These are phyloP conservation scores for Trichoderma semiorbis DNA, from an alignment of 2,329 filamentous ascomycete species.

Conservation along the genomic window DNA sequence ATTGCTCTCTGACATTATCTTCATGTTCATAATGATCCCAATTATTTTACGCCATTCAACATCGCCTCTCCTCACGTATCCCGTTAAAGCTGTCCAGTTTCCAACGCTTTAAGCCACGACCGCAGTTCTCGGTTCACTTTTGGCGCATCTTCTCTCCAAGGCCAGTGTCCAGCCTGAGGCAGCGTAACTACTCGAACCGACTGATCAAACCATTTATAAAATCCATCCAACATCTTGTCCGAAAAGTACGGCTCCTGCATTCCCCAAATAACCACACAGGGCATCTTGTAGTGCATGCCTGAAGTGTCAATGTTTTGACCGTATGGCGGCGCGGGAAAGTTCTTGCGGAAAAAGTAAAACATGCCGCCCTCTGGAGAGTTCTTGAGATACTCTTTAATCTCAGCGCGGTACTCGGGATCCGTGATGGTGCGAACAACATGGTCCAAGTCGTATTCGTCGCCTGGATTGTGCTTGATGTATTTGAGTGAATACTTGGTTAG, in stretches of 20 bases:
- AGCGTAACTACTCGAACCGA: background rate
- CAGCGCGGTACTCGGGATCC: background rate
- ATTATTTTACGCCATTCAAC: background rate
- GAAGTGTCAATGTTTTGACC: background rate
- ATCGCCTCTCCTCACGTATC: background rate
- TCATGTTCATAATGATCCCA: background rate
- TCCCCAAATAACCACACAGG: background rate
- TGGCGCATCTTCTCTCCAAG: background rate
- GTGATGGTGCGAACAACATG: background rate
- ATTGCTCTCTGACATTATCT: background rate
- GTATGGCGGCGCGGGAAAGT: background rate
- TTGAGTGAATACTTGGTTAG: background rate
- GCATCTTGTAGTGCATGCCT: background rate
- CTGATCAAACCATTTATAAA: background rate
- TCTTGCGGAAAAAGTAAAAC: background rate
- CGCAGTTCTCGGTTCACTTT: background rate
- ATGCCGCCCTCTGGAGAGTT: background rate
- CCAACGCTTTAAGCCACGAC: background rate
- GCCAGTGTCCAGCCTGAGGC: background rate
- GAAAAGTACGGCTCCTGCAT: background rate
- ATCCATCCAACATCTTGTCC: background rate
- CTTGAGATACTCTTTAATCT: background rate
- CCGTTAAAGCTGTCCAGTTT: background rate
- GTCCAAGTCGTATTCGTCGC: background rate
- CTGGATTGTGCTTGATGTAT: background rate